phyloP scores from a whole-genome alignment of 768 basidiomycete genomes.

The Vishniacozyma victoriae region DNA sequence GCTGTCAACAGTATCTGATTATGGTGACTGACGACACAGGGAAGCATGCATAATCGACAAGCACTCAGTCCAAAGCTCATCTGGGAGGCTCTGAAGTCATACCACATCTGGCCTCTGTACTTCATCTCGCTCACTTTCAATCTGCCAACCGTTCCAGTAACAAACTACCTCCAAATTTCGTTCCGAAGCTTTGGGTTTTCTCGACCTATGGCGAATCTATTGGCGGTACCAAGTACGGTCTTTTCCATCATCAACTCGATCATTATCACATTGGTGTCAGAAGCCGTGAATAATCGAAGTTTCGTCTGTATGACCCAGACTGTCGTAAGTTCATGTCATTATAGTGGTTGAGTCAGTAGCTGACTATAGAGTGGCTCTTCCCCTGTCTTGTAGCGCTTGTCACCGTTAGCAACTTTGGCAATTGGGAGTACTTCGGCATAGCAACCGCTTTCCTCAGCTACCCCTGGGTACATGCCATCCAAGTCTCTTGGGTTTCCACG shows the following conservation, averaged over 20 bases:
- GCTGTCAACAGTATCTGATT: no score
- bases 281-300: slow-evolving; percentile 20
- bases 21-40: no score
- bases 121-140: slow-evolving; percentile 43
- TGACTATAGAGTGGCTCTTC: slow-evolving; percentile 47
- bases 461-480: no score
- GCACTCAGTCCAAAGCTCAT: slow-evolving; percentile 32
- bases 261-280: slow-evolving; percentile 15
- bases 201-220: slow-evolving; percentile 41
- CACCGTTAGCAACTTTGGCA: slow-evolving; percentile 15
- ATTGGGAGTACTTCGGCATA: slow-evolving; percentile 43
- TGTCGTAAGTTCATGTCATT: no score
- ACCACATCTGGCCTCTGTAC: slow-evolving; percentile 45
- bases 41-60: slow-evolving; percentile 39
- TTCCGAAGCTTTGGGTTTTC: slow-evolving; percentile 40
- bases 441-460: slow-evolving; percentile 41
- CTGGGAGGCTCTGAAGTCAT: slow-evolving; percentile 32
- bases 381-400: slow-evolving; percentile 39
- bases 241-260: slow-evolving; percentile 36
- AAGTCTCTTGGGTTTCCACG: no score
- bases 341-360: no score
- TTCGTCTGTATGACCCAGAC: no score
- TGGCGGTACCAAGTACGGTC: slow-evolving; percentile 39
- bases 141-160: slow-evolving; percentile 32
- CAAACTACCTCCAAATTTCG: slow-evolving; percentile 39